Evolutionary conservation across 2,329 filamentous ascomycete species (phyloP).

Genomic region (Hortaea werneckii): DNA sequence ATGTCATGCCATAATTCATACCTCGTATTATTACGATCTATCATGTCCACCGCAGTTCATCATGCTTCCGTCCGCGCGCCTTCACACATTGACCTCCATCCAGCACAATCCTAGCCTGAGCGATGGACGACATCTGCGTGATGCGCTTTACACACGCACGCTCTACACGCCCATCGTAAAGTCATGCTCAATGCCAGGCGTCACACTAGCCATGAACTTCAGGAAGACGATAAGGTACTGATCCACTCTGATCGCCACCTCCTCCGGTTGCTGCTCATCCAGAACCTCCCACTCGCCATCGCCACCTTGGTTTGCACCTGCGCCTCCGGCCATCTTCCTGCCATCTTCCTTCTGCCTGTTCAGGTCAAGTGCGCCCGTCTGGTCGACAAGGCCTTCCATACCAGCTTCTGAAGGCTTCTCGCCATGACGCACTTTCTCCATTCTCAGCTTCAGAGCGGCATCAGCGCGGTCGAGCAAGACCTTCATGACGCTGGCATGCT

Average conservation of each 20-base stretch:
- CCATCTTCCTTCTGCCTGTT: conserved; percentile 45
- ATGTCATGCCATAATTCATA: too few species aligned
- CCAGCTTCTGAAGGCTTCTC: conserved; percentile 45
- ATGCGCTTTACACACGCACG: too few species aligned
- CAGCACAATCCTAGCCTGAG: too few species aligned
- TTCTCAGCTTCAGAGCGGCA: conserved; percentile 76
- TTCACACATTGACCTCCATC: too few species aligned
- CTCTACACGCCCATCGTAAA: conserved; percentile 86
- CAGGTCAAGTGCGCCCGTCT: conserved; percentile 50
- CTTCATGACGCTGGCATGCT: conserved; percentile 97
- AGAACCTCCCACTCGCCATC: conserved; percentile 55
- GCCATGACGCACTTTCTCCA: conserved; percentile 62
- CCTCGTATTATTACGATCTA: too few species aligned
- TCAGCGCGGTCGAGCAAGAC: conserved; percentile 90
- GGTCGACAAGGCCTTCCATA: conserved; percentile 78
- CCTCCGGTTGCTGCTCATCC: conserved; percentile 49
- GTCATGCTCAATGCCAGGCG: conserved; percentile 93
- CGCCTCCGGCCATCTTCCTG: conserved; percentile 16
- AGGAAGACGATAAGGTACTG: conserved; percentile 81
- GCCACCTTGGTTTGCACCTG: conserved; percentile 31
- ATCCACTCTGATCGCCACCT: conserved; percentile 77
- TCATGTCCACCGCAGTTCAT: too few species aligned
- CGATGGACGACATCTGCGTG: too few species aligned
- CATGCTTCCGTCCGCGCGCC: too few species aligned
- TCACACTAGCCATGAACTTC: conserved; percentile 67